Evolutionary conservation across 345 rosid genomes (phyloP).

Genomic region (Arabidopsis arenosa): DNA sequence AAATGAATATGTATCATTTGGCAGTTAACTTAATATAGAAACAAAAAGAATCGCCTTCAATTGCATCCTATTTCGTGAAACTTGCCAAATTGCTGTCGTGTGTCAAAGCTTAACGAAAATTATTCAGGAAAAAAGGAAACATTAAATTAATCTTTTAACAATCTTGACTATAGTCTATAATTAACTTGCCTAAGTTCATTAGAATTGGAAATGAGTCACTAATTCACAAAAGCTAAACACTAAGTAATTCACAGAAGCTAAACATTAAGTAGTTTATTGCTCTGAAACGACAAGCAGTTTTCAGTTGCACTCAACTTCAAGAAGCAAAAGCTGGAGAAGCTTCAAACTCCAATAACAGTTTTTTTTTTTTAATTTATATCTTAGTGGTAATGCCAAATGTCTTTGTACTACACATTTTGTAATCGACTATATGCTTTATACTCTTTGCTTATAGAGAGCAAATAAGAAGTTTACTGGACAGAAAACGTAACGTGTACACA

Average conservation of each 20-base stretch:
- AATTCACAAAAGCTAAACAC: neutral
- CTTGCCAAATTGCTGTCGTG: neutral
- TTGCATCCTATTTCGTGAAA: constrained; percentile 23
- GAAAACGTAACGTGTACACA: constrained; percentile 14
- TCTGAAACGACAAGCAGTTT: constrained; percentile 26
- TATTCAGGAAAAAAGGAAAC: neutral
- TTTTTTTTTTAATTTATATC: neutral
- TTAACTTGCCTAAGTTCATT: neutral
- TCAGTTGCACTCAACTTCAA: constrained; percentile 1
- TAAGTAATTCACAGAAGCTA: neutral
- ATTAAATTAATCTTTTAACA: neutral
- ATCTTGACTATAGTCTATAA: neutral
- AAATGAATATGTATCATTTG: constrained; percentile 27
- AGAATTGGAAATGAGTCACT: neutral
- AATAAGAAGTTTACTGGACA: constrained; percentile 8
- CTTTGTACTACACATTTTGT: constrained; percentile 17
- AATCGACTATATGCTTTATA: constrained; percentile 29
- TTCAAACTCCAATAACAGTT: neutral
- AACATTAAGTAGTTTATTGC: constrained; percentile 4
- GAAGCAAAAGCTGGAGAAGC: constrained; percentile 16
- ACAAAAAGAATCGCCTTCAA: constrained; percentile 4
- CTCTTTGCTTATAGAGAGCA: constrained; percentile 35
- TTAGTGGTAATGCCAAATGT: constrained; percentile 19
- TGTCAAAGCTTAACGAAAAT: neutral
- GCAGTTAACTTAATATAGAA: constrained; percentile 34